These are phyloP conservation scores for Fagopyrum esculentum DNA, from an alignment of 148 eudicot species.

Conservation along the genomic window DNA sequence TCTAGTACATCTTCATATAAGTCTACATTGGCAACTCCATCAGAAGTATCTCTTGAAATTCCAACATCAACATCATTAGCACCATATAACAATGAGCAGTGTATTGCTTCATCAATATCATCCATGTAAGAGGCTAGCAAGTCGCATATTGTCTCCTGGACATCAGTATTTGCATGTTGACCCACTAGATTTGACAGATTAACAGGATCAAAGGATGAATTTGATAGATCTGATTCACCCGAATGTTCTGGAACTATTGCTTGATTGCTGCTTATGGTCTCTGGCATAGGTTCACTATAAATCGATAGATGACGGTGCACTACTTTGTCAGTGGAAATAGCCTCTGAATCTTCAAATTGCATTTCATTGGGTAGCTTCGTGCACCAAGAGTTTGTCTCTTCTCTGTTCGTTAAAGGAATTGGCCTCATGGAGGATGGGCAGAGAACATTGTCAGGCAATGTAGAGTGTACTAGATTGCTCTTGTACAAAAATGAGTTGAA, in stretches of 20 bases:
- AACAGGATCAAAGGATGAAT: slow-evolving; percentile 16
- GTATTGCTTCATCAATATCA: slow-evolving; percentile 17
- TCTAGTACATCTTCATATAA: slow-evolving; percentile 14
- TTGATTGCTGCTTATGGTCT: background rate
- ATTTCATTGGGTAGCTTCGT: slow-evolving; percentile 2
- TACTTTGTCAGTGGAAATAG: slow-evolving; percentile 4
- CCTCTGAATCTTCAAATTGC: slow-evolving; percentile 22
- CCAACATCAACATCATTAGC: slow-evolving; percentile 17
- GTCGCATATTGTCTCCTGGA: slow-evolving; percentile 16
- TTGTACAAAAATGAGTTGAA: slow-evolving; percentile 25
- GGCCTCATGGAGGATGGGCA: slow-evolving; percentile 22
- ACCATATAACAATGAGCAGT: slow-evolving; percentile 7
- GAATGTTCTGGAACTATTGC: background rate
- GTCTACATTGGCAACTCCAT: slow-evolving; percentile 11
- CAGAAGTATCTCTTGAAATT: slow-evolving; percentile 20
- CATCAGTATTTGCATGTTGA: slow-evolving; percentile 17
- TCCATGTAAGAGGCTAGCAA: slow-evolving; percentile 22
- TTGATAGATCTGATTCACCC: slow-evolving; percentile 14
- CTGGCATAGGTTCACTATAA: background rate
- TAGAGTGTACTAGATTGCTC: background rate
- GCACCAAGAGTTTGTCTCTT: slow-evolving; percentile 18
- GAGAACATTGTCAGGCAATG: slow-evolving; percentile 15
- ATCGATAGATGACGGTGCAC: background rate
- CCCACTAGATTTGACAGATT: slow-evolving; percentile 15
- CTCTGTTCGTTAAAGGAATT: slow-evolving; percentile 18